Evolutionary conservation across 768 basidiomycete species (phyloP).

Genomic region (Tephrocybe sp.): DNA sequence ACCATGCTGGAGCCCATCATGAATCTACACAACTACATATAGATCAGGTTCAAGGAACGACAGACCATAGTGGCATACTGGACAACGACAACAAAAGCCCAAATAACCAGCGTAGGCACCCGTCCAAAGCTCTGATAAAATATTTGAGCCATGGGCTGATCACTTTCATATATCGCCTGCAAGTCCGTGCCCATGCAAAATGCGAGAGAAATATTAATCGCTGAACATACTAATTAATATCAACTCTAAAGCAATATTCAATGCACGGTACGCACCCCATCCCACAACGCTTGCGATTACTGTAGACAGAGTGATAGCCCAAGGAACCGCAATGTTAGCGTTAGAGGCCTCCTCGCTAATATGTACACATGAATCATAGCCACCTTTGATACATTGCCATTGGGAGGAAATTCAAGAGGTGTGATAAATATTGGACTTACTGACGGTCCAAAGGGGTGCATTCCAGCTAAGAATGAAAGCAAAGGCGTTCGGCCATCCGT

Average conservation of each 20-base stretch:
- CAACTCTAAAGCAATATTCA: neutral
- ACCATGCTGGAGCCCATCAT: slow-evolving; percentile 64
- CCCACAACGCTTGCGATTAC: slow-evolving; percentile 57
- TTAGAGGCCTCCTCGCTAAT: slow-evolving; percentile 74
- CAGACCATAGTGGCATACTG: slow-evolving; percentile 25
- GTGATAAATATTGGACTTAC: slow-evolving; percentile 17
- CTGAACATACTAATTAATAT: slow-evolving; percentile 19
- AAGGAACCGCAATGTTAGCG: slow-evolving; percentile 66
- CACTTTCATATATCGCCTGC: slow-evolving; percentile 36
- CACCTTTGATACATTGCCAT: slow-evolving; percentile 19
- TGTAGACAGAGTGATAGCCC: slow-evolving; percentile 60
- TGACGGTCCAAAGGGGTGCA: slow-evolving; percentile 44
- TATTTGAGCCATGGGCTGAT: slow-evolving; percentile 61
- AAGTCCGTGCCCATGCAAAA: slow-evolving; percentile 65
- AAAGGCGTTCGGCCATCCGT: slow-evolving; percentile 56
- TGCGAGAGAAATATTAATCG: slow-evolving; percentile 58
- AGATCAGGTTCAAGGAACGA: neutral
- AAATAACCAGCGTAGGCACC: slow-evolving; percentile 32
- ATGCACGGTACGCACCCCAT: slow-evolving; percentile 40
- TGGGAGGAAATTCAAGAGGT: slow-evolving; percentile 3
- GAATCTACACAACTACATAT: slow-evolving; percentile 27
- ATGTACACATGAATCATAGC: slow-evolving; percentile 57
- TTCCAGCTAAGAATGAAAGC: slow-evolving; percentile 48
- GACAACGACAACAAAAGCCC: slow-evolving; percentile 36
- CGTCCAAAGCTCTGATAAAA: slow-evolving; percentile 48